These are phyloP conservation scores for Solanum hybrid DNA, from an alignment of 305 asterid genomes.

Conservation along the genomic window DNA sequence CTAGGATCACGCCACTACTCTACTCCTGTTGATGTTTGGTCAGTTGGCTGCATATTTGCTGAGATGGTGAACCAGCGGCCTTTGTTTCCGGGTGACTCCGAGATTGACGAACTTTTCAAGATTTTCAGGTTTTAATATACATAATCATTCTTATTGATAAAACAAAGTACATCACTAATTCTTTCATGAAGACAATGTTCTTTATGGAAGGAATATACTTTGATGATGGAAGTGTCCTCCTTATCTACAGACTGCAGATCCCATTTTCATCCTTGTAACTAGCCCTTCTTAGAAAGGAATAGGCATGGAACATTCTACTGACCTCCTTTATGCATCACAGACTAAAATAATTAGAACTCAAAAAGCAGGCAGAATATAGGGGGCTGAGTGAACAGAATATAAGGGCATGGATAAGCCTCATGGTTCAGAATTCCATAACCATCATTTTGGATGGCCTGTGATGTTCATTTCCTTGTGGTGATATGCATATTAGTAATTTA, in stretches of 20 bases:
- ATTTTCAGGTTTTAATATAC: constrained; percentile 58
- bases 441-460: not conserved
- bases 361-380: not conserved
- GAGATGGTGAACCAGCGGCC: constrained; percentile 87
- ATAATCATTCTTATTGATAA: not conserved
- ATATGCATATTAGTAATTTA: not conserved
- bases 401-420: not conserved
- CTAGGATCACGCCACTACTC: constrained; percentile 94
- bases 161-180: not conserved
- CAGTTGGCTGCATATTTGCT: constrained; percentile 96
- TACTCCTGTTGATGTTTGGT: constrained; percentile 96
- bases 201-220: not conserved
- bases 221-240: not conserved
- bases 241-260: not conserved
- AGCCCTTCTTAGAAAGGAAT: not conserved
- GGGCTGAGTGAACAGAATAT: not conserved
- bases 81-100: constrained; percentile 95
- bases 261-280: not conserved
- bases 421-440: not conserved
- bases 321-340: not conserved
- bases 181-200: not conserved
- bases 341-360: not conserved
- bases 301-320: not conserved
- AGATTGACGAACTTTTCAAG: constrained; percentile 83
- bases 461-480: not conserved